These are phyloP conservation scores for Rubia yunnanensis DNA, from an alignment of 257 asterid species.

Conservation along the genomic window DNA sequence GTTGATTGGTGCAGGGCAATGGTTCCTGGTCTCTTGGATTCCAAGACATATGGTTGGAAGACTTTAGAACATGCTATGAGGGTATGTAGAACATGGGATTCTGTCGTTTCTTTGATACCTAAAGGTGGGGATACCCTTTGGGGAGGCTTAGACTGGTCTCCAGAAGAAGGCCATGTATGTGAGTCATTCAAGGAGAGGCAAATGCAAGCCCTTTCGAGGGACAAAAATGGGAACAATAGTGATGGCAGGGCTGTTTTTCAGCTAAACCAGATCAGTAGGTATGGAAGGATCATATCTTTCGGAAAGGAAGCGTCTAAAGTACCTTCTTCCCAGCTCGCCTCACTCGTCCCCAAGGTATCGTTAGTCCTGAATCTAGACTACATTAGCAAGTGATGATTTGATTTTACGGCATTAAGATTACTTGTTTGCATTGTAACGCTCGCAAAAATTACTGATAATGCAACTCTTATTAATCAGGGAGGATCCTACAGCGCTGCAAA, in stretches of 20 bases:
- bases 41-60: constrained; percentile 59
- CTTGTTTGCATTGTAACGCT: neutral
- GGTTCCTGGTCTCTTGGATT: constrained; percentile 73
- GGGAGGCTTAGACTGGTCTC: constrained; percentile 84
- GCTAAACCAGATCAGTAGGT: constrained; percentile 36
- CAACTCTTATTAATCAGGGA: constrained; percentile 22
- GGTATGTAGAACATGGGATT: constrained; percentile 77
- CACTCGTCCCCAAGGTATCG: constrained; percentile 33
- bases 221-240: constrained; percentile 26
- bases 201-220: constrained; percentile 14
- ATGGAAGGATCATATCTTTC: constrained; percentile 69
- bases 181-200: constrained; percentile 23
- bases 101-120: constrained; percentile 63
- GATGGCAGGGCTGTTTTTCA: constrained; percentile 19
- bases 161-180: constrained; percentile 65
- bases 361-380: neutral
- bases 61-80: constrained; percentile 70
- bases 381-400: too few relatives aligned
- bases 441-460: neutral
- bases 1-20: constrained; percentile 43
- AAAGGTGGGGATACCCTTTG: constrained; percentile 91
- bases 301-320: constrained; percentile 54
- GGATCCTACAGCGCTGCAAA: constrained; percentile 13
- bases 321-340: constrained; percentile 44
- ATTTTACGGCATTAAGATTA: neutral